Evolutionary conservation across 1,139 yeast species (phyloP), one percentile per base, ranked within the genome.

Genomic region (Dujonia santamariae): DNA sequence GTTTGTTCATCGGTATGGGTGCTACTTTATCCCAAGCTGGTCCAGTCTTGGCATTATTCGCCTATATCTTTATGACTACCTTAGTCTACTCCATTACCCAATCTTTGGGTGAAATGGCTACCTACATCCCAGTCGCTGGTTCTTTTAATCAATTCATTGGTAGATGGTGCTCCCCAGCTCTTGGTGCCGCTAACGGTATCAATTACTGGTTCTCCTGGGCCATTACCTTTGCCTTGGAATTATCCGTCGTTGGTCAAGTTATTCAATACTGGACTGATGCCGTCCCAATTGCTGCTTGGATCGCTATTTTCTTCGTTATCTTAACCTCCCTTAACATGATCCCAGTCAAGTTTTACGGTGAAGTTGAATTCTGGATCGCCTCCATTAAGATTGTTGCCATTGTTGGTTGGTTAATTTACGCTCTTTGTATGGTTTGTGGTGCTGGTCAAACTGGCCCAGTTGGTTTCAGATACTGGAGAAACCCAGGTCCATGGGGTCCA

Each of bases 161-260:
- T 35, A 63, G 88, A 51, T 85, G 85, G 67, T 56, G 75, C 37
- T 76, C 84, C 8, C 82, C 81, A 19, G 77, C 88, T 7, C 63
- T 83, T 38, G 94, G 95, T 43, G 86, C 85, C 38, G 80, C 94
- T 31, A 79, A 80, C 48, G 94, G 92, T 37, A 85, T 86, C 77
- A 71, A 78, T 61, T 87, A 86, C 56, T 85, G 92, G 90, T 85
- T 84, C 58, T 76, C 85, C 15, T 85, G 94, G 92, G 86, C 87
- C 36, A 80, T 83, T 44, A 84, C 95, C 2, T 84, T 77, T 60
- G 86, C 95, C 5, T 76, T 85, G 40, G 96, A 86, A 59, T 65
- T 86, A 38, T 81, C 90, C 12, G 85, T 86, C 18, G 79, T 83
- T 23, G 90, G 94, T 16, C 86, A 83, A 57, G 74, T 85, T 35